phyloP scores from a whole-genome alignment of 768 basidiomycete genomes.

The Tephrocybe rancida region DNA sequence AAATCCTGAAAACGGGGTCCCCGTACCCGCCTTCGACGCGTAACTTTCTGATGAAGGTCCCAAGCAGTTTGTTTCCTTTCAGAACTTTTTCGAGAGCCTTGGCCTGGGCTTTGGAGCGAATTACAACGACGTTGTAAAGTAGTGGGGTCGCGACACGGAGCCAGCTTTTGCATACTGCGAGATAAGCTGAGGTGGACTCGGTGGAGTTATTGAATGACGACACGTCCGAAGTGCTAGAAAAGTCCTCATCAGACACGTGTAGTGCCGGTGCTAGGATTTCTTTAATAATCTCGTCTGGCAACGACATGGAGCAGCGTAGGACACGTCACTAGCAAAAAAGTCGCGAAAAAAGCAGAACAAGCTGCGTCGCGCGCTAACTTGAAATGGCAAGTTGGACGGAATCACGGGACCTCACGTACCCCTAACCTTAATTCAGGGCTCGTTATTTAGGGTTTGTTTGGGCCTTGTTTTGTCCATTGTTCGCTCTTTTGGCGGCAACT shows the following conservation, averaged over 20 bases:
- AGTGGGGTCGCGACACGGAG: slow-evolving; percentile 27
- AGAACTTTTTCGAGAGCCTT: slow-evolving; percentile 22
- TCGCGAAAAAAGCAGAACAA: too few relatives aligned
- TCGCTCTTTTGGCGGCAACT: too few relatives aligned
- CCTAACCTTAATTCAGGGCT: slow-evolving; percentile 10
- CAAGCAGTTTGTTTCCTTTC: slow-evolving; percentile 13
- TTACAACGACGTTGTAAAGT: slow-evolving; percentile 26
- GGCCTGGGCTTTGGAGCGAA: slow-evolving; percentile 28
- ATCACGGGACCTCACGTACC: too few relatives aligned
- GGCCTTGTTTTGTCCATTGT: too few relatives aligned
- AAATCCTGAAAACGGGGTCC: neutral
- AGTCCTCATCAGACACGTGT: slow-evolving; percentile 20
- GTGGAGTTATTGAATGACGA: slow-evolving; percentile 19
- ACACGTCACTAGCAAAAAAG: too few relatives aligned
- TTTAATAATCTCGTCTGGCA: slow-evolving; percentile 20
- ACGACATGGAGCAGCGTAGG: neutral
- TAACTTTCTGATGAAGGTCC: slow-evolving; percentile 22
- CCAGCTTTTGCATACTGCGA: slow-evolving; percentile 27
- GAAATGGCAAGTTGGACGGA: too few relatives aligned
- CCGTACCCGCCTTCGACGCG: slow-evolving; percentile 26
- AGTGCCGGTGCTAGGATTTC: slow-evolving; percentile 22
- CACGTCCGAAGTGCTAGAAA: slow-evolving; percentile 6
- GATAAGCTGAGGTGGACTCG: slow-evolving; percentile 18
- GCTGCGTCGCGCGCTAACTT: too few relatives aligned
- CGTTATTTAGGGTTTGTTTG: too few relatives aligned